phyloP scores from a whole-genome alignment of 306 rosid species.

The Clitoria ternatea region DNA sequence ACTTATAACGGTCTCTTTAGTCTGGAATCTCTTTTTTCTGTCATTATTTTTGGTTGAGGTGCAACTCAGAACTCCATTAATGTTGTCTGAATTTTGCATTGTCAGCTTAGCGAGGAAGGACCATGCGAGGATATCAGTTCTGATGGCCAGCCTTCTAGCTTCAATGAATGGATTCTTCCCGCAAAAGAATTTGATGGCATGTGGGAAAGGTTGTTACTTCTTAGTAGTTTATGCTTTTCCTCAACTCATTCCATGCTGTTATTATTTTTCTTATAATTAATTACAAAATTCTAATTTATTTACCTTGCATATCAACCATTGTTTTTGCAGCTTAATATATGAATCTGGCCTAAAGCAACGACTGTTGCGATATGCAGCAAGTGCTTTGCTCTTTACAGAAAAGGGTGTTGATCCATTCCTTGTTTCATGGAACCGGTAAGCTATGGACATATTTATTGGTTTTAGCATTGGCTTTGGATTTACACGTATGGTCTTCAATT shows the following conservation, averaged over 20 bases:
- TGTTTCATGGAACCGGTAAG: slow-evolving; percentile 97
- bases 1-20: neutral
- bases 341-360: slow-evolving; percentile 96
- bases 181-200: slow-evolving; percentile 96
- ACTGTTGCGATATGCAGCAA: slow-evolving; percentile 76
- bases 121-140: slow-evolving; percentile 84
- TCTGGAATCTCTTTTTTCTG: neutral
- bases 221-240: slow-evolving; percentile 18
- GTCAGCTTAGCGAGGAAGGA: slow-evolving; percentile 93
- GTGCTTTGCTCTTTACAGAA: slow-evolving; percentile 89
- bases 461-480: neutral
- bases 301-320: slow-evolving; percentile 9
- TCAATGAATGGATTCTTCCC: slow-evolving; percentile 95
- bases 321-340: slow-evolving; percentile 69
- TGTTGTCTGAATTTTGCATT: slow-evolving; percentile 31
- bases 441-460: slow-evolving; percentile 1
- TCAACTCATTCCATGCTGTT: neutral
- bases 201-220: slow-evolving; percentile 86
- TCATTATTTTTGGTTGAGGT: neutral
- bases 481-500: neutral
- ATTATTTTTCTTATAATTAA: neutral
- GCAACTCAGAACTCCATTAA: slow-evolving; percentile 2
- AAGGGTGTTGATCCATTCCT: slow-evolving; percentile 92
- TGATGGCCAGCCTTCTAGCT: slow-evolving; percentile 84
- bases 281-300: slow-evolving; percentile 2